Percentiles rank a stretch among this genome's conserved stretches.
phyloP scores from a whole-genome alignment of 371 early-diverging fungal species.

The Lichtheimia ramosa region DNA sequence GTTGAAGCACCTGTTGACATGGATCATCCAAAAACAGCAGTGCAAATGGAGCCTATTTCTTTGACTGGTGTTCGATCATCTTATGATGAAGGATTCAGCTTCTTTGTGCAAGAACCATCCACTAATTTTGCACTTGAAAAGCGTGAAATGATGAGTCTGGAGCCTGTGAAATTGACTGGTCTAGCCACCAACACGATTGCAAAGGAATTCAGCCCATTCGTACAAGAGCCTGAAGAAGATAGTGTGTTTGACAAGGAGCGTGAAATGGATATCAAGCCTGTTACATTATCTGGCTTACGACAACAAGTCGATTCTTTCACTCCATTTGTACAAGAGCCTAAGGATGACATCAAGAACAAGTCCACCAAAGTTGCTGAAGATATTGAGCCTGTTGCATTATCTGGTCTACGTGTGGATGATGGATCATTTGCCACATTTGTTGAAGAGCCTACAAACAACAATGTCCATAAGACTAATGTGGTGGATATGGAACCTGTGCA shows the following conservation, averaged over 20 bases:
- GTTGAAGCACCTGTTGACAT: neutral
- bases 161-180: too few relatives aligned
- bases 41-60: neutral
- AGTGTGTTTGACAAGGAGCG: too few relatives aligned
- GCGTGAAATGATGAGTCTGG: neutral
- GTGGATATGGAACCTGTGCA: neutral
- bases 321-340: conserved; percentile 2
- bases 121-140: neutral
- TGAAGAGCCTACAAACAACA: neutral
- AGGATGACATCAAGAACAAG: neutral
- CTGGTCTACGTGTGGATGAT: neutral
- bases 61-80: neutral
- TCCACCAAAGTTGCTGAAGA: neutral
- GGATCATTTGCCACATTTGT: neutral
- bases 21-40: too few relatives aligned
- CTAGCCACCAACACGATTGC: too few relatives aligned
- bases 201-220: neutral
- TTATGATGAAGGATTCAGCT: too few relatives aligned
- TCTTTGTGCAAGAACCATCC: conserved; percentile 2
- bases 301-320: neutral
- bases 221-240: neutral
- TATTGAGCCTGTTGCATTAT: neutral
- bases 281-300: neutral
- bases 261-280: neutral
- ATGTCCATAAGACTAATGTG: neutral